Evolutionary conservation across 345 rosid species (phyloP).

Genomic region (Raphanus raphanistrum): DNA sequence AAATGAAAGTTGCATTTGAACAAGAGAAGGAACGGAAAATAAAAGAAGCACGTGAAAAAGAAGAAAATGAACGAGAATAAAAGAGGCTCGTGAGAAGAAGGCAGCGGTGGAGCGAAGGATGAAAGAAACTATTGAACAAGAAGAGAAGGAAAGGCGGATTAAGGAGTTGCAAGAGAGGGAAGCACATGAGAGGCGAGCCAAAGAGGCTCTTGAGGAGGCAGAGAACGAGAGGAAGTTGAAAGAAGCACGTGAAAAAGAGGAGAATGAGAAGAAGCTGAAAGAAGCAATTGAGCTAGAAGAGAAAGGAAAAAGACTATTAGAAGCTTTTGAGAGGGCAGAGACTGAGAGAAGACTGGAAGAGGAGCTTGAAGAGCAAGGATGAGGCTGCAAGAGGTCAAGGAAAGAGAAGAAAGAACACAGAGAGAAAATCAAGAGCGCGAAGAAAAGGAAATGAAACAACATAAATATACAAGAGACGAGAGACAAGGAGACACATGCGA

Average conservation of each 20-base stretch:
- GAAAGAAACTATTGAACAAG: conserved; percentile 45
- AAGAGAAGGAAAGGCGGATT: conserved; percentile 49
- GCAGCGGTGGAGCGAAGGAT: conserved; percentile 46
- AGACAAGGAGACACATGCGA: conserved; percentile 40
- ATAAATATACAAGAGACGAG: neutral
- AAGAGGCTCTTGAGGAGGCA: neutral
- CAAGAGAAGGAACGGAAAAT: conserved; percentile 34
- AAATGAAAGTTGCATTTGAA: no score
- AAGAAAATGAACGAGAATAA: conserved; percentile 43
- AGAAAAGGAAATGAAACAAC: conserved; percentile 44
- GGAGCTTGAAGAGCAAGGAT: conserved; percentile 37
- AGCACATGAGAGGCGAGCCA: conserved; percentile 49
- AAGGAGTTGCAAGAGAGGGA: conserved; percentile 35
- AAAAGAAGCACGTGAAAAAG: conserved; percentile 36
- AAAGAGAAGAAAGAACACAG: conserved; percentile 21
- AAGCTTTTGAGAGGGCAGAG: conserved; percentile 42
- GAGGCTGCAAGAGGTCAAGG: conserved; percentile 34
- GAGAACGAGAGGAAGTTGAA: neutral
- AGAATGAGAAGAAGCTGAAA: conserved; percentile 40
- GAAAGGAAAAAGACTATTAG: conserved; percentile 36
- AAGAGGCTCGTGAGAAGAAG: conserved; percentile 38
- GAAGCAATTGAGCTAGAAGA: conserved; percentile 46
- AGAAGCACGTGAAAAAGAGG: conserved; percentile 51
- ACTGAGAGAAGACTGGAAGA: conserved; percentile 43
- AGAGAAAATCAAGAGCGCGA: conserved; percentile 43